Evolutionary conservation across 2,329 filamentous ascomycete genomes (phyloP).

Genomic region (Lecanoromycetidae sp.): DNA sequence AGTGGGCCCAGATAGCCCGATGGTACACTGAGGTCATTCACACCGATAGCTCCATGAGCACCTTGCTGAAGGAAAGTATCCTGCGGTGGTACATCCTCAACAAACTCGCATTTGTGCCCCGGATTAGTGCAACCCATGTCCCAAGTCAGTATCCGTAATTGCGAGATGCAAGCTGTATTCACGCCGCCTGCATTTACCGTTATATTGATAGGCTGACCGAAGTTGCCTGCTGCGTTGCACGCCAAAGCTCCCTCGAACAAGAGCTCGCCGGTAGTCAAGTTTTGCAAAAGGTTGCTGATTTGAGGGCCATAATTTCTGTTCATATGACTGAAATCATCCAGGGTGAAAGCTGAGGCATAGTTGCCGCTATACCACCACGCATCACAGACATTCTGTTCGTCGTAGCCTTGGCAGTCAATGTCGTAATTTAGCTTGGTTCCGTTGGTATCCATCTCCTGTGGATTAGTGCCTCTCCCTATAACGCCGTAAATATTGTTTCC

Average conservation of each 20-base stretch:
- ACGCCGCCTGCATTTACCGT: constrained; percentile 9
- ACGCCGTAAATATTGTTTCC: constrained; percentile 11
- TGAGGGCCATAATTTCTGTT: constrained; percentile 2
- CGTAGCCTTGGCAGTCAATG: constrained; percentile 4
- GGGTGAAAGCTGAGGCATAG: constrained; percentile 4
- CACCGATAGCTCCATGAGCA: background rate
- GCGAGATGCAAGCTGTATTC: constrained; percentile 12
- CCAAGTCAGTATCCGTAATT: constrained; percentile 10
- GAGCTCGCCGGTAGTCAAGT: constrained; percentile 10
- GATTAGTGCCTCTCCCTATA: constrained; percentile 9
- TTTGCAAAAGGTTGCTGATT: constrained; percentile 2
- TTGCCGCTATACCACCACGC: constrained; percentile 11
- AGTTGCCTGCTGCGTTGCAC: constrained; percentile 9
- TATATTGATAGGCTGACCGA: constrained; percentile 3
- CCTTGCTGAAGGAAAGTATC: background rate
- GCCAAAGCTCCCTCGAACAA: constrained; percentile 8
- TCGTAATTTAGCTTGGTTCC: constrained; percentile 3
- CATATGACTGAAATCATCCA: constrained; percentile 9
- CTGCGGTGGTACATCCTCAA: constrained; percentile 5
- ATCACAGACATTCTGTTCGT: constrained; percentile 8
- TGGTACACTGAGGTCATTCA: background rate
- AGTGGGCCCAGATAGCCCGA: constrained; percentile 2
- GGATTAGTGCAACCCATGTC: constrained; percentile 3
- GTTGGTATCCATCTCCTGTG: constrained; percentile 7
- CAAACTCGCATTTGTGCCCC: constrained; percentile 7